Percentiles rank a stretch among this genome's conserved stretches.
Conservation (phyloP, 2,329 filamentous ascomycete species). For the Colletotrichum filicis region DNA sequence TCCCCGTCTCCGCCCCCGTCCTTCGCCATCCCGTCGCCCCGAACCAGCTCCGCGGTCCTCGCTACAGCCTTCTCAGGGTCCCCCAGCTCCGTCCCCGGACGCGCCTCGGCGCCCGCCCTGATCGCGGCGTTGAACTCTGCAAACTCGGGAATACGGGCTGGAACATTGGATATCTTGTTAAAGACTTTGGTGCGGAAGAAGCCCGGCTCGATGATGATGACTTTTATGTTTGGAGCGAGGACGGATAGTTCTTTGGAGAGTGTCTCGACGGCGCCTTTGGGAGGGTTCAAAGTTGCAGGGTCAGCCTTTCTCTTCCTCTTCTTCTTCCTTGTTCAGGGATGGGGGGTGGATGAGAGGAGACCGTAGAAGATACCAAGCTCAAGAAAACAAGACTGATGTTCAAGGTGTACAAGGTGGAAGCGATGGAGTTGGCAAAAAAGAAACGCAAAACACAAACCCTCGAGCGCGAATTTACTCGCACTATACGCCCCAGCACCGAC, state of each 20-base stretch:
- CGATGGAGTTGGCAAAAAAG: background rate
- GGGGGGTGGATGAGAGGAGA: too few relatives aligned
- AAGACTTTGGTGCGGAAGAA: conserved; percentile 52
- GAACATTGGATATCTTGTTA: background rate
- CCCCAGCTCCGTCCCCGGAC: conserved; percentile 49
- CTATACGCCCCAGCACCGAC: conserved; percentile 45
- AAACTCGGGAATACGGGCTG: background rate
- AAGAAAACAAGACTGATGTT: too few relatives aligned
- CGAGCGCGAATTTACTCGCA: conserved; percentile 45
- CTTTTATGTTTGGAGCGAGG: conserved; percentile 45
- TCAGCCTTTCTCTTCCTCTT: background rate
- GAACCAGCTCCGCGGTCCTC: conserved; percentile 64
- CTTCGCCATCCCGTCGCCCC: conserved; percentile 52
- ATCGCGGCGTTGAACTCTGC: background rate
- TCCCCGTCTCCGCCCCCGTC: too few relatives aligned
- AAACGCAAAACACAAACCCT: conserved; percentile 37
- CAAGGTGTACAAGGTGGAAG: too few relatives aligned
- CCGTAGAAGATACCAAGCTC: too few relatives aligned
- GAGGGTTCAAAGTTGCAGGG: background rate
- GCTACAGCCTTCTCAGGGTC: conserved; percentile 61
- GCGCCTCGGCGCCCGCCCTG: background rate
- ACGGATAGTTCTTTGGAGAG: conserved; percentile 42
- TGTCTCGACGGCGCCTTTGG: conserved; percentile 42
- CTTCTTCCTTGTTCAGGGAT: too few relatives aligned
- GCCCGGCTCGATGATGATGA: conserved; percentile 55